Evolutionary conservation across 2,329 filamentous ascomycete genomes (phyloP), one percentile per base, ranked within the genome.

Genomic region (Fusarium euwallaceae): DNA sequence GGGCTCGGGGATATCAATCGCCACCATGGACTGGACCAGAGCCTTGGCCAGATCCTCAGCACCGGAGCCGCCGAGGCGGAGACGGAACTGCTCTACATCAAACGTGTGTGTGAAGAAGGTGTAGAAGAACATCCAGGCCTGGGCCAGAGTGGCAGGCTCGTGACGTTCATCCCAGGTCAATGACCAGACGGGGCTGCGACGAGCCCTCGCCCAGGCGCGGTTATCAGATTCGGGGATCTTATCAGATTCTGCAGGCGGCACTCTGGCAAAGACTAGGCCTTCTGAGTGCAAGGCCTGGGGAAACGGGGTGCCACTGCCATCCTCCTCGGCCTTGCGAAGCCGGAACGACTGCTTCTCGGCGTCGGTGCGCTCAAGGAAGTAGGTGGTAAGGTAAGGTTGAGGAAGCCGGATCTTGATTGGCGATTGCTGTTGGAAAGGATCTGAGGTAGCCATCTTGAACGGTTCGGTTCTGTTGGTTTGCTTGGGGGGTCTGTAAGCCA

Each of bases 51-150:
- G 43, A 2, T 70, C 64, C 22, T 70, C 59, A 9, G 70, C 73
- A 0, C 71, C 75, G 17, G 61, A n/a, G 20, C 77, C 78, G 17
- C 73, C 69, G 1, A 79, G 67, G 2, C 68, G 71, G 2, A 79
- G 60, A n/a, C 78, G 74, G 53, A 79, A 71, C 29, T 71, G 74
- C 55, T 79, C 78, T 12, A 76, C 61, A 4, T 65, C 58, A 2
- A 77, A 74, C 22, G 76, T 66, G n/a, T 75, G 20, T 29, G 77
- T 84, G 80, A 86, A 86, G 66, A 88, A 82, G 62, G 83, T 82
- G 75, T 89, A 88, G 61, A 86, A 76, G 55, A 87, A 80, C 29
- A 88, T 84, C 87, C 87, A 89, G 29, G 84, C 80, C 77, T 88
- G 87, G 4, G 81, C 85, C 16, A 86, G 78, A 0, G 86, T 86